Base-by-base conservation (phyloP, 192 early-diverging fungal species). In the Lobosporangium transversale region DNA sequence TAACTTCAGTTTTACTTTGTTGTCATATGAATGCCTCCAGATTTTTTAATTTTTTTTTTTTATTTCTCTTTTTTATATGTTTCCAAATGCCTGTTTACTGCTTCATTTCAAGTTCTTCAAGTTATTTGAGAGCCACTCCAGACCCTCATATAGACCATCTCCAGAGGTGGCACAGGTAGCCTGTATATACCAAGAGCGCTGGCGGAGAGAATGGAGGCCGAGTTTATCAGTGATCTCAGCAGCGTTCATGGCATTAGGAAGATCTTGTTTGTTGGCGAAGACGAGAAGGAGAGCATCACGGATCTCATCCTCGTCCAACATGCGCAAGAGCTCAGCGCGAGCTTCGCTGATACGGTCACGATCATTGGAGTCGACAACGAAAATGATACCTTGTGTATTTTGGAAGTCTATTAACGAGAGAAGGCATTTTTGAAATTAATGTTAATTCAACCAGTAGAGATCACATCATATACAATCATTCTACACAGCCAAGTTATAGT, bases 191-290 rank as follows among this genome's bases (percentile, higher is more conserved):
- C 97, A 99, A 40, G 87, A 84, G 80, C 93, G 88, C 74, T 88
- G 86, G 64, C 88, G 86, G 54, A 97, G 83, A 66, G 87, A 85
- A 54, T 89, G 90, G 62, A 97, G 90, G 27, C 94, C 92, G 33
- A 98, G 90, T 85, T 94, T 93, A 70, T 97, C 95, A 37, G 92
- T 94, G 79, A 97, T 93, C 82, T 97, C 94, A 53, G 90, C 87
- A 54, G 93, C 91, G 68, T 86, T 92, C 94, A 98, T 96, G 67
- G 97, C 95, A 79, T 94, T 94, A 64, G 95, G 94, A 74, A 97
- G 83, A 89, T 99, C 97, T 82, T 99, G 97, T 89, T 99, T 99
- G 90, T 99, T 99, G 83, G 96, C 96, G 84, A 98, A 94, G 20
- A 99, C 92, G 47, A 99, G 81, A 33, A 99, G 84, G 49, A 90